phyloP scores from a whole-genome alignment of 768 basidiomycete genomes.

The Tremella mesenterica region DNA sequence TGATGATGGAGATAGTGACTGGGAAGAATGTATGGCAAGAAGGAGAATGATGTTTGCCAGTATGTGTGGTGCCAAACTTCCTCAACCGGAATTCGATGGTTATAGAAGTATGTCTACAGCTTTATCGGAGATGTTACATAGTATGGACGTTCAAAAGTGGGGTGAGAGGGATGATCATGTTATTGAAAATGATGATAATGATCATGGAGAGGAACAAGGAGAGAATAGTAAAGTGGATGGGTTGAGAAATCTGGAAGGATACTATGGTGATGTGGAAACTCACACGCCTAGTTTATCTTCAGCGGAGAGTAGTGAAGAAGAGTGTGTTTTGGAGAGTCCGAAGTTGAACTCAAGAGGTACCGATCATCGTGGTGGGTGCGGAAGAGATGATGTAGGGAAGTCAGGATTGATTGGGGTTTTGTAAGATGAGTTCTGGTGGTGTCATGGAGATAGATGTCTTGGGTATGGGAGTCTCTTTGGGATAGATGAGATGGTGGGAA shows the following conservation, averaged over 20 bases:
- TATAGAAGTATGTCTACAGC: slow-evolving; percentile 34
- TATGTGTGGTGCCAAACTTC: slow-evolving; percentile 15
- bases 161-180: background rate
- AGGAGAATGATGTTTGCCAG: slow-evolving; percentile 39
- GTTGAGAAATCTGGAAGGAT: no score
- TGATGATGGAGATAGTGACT: slow-evolving; percentile 14
- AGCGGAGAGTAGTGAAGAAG: slow-evolving; percentile 6
- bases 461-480: no score
- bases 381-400: no score
- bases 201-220: background rate
- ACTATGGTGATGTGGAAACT: no score
- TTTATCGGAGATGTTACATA: slow-evolving; percentile 15
- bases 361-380: no score
- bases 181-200: background rate
- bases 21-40: slow-evolving; percentile 40
- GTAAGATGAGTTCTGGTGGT: no score
- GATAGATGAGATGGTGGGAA: no score
- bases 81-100: slow-evolving; percentile 30
- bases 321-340: slow-evolving; percentile 4
- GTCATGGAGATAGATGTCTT: no score
- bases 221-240: no score
- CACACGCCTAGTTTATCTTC: slow-evolving; percentile 7
- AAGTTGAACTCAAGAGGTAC: no score
- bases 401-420: no score
- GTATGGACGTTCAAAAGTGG: background rate